Evolutionary conservation across 1,139 yeast species (phyloP), one percentile per base, ranked within the genome.

Genomic region (Wickerhamomyces sp.): DNA sequence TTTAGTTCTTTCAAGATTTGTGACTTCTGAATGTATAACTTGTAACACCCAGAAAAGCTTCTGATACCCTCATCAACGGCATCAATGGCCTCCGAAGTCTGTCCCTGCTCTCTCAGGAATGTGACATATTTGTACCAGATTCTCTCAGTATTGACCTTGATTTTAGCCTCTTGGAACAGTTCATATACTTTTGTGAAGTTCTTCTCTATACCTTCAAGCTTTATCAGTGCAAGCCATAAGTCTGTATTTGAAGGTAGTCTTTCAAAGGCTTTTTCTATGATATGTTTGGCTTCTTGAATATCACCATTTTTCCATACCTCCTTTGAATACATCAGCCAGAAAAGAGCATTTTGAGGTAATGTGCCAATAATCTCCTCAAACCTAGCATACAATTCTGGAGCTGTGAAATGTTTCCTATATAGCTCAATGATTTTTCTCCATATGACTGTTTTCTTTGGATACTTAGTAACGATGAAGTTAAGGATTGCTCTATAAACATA

Each of bases 321-420:
- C 51, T 82, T 81, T 0, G 95, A 86, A 59, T 78, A 87, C 80
- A 84, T 77, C 45, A 89, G 64, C 66, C 80, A 73, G 45, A 89
- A 71, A 6, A 75, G 57, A 32, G 76, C 79, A 26, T 67, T 62
- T 1, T 65, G 55, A 0, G 86, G 83, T 45, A 83, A 72, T 0
- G 69, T 59, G 1, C 59, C 54, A 2, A 35, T 84, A 78, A 63
- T 49, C 10, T 67, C 66, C 36, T 79, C 78, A 56, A 84, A 82
- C 33, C 72, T 72, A 2, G 62, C 60, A 54, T 71, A 77, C 7
- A 86, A 59, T 7, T 65, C 67, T 0, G 60, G 59, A 27, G 49
- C 57, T 31, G 53, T 55, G 33, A 62, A 59, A 35, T 64, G 60
- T 4, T 51, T 38, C 53, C 74, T 78, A 50, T 84, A 76, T 7